Percentiles rank a stretch among this genome's conserved stretches.
Evolutionary conservation across 768 basidiomycete genomes (phyloP).

Genomic region (Boletales sp.): DNA sequence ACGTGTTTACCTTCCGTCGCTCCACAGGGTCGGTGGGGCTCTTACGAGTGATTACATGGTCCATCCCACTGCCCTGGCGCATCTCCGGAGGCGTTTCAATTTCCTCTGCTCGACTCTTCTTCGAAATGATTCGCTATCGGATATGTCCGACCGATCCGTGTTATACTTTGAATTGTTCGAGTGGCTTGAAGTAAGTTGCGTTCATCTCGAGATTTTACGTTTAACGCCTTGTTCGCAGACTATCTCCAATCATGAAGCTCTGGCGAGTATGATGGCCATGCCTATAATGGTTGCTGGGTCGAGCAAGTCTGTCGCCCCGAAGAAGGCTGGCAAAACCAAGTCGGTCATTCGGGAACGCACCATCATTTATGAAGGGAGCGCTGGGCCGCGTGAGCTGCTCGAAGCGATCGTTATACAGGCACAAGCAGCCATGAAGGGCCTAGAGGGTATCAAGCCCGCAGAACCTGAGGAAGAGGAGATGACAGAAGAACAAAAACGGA

Average conservation of each 20-base stretch:
- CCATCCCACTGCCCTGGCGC: conserved; percentile 89
- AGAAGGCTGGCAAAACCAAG: conserved; percentile 43
- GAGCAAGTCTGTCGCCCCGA: conserved; percentile 59
- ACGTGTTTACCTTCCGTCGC: conserved; percentile 79
- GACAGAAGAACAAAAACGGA: conserved; percentile 88
- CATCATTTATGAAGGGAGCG: conserved; percentile 86
- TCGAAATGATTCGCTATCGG: conserved; percentile 87
- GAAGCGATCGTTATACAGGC: conserved; percentile 93
- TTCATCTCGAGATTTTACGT: background rate
- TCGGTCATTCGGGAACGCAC: conserved; percentile 71
- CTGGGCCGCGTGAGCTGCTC: conserved; percentile 86
- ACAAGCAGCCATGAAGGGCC: conserved; percentile 83
- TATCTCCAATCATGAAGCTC: conserved; percentile 87
- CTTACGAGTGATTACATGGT: conserved; percentile 86
- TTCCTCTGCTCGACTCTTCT: conserved; percentile 81
- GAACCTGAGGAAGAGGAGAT: conserved; percentile 57
- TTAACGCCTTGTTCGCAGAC: conserved; percentile 47
- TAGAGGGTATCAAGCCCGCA: conserved; percentile 58
- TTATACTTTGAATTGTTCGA: conserved; percentile 88
- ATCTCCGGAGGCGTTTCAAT: conserved; percentile 88
- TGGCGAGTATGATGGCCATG: conserved; percentile 97
- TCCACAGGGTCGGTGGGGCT: conserved; percentile 71
- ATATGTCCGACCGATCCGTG: conserved; percentile 85
- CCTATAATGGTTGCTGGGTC: conserved; percentile 86
- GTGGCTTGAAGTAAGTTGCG: conserved; percentile 76